These are phyloP conservation scores for Hapsidospora chrysogenum DNA, from an alignment of 495 filamentous ascomycete species.

Conservation along the genomic window DNA sequence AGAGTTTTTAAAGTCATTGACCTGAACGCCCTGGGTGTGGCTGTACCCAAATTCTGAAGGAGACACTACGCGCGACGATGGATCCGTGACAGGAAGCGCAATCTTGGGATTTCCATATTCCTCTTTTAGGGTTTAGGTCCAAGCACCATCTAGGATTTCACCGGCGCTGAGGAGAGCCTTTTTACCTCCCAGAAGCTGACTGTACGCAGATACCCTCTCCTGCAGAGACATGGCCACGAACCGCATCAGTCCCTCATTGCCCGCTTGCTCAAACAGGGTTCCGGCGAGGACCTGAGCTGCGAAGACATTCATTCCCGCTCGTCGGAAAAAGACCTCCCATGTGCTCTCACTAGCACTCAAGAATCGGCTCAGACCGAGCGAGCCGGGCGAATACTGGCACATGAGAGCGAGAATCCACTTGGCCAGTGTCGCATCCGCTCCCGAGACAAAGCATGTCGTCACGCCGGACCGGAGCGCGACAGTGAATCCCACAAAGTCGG, in stretches of 20 bases:
- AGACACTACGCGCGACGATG: too few species aligned
- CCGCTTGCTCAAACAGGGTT: background rate
- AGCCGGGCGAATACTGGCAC: background rate
- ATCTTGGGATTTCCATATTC: too few species aligned
- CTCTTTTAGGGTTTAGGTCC: too few species aligned
- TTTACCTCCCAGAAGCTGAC: background rate
- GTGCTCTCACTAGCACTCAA: background rate
- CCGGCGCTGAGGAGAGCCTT: background rate
- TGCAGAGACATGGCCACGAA: background rate
- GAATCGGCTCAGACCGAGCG: background rate
- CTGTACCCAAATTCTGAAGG: too few species aligned
- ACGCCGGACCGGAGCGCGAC: background rate
- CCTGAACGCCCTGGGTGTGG: too few species aligned
- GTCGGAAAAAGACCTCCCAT: slow-evolving; percentile 1
- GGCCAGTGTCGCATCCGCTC: background rate
- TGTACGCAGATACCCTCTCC: background rate
- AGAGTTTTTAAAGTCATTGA: too few species aligned
- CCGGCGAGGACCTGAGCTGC: background rate
- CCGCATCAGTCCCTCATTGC: background rate
- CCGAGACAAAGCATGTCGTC: background rate
- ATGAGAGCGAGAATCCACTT: background rate
- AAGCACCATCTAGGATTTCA: background rate
- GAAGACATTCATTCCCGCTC: slow-evolving; percentile 1
- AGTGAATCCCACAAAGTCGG: slow-evolving; percentile 1
- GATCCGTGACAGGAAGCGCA: too few species aligned